A percentile compares a stretch with the other conserved stretches of the same genome.
Conservation (phyloP, 495 filamentous ascomycete species). For the Aspergillus ostianus region DNA sequence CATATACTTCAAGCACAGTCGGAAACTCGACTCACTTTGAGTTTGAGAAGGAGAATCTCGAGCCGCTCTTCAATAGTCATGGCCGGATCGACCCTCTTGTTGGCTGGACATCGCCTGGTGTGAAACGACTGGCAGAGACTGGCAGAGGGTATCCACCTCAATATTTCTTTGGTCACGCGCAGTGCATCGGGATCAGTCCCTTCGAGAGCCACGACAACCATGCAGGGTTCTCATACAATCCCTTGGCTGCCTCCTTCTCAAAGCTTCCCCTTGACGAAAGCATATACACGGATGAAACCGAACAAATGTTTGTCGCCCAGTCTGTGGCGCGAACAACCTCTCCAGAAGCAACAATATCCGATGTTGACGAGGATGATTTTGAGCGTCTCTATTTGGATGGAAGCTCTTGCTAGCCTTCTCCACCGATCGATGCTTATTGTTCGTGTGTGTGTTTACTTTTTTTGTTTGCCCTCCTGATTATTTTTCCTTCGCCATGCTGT, state of each 20-base stretch:
- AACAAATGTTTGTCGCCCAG: slow-evolving; percentile 13
- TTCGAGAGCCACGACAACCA: slow-evolving; percentile 26
- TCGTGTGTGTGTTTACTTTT: not conserved
- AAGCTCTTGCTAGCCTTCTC: slow-evolving; percentile 20
- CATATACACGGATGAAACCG: slow-evolving; percentile 15
- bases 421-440: not conserved
- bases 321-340: slow-evolving; percentile 18
- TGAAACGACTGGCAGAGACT: slow-evolving; percentile 27
- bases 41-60: slow-evolving; percentile 45
- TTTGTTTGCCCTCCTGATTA: not conserved
- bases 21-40: slow-evolving; percentile 6
- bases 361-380: slow-evolving; percentile 32
- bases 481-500: not conserved
- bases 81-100: slow-evolving; percentile 31
- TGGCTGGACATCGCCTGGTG: slow-evolving; percentile 30
- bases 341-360: slow-evolving; percentile 35
- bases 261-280: slow-evolving; percentile 19
- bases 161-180: slow-evolving; percentile 32
- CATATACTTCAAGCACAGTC: slow-evolving; percentile 11
- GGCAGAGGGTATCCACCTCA: slow-evolving; percentile 31
- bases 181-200: slow-evolving; percentile 30
- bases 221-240: slow-evolving; percentile 38
- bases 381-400: slow-evolving; percentile 33
- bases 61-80: slow-evolving; percentile 36
- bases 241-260: slow-evolving; percentile 32